A percentile compares a stretch with the other conserved stretches of the same genome.
These are phyloP conservation scores for Phytophthora meadii DNA, from an alignment of 352 stramenopile genomes.

Conservation along the genomic window DNA sequence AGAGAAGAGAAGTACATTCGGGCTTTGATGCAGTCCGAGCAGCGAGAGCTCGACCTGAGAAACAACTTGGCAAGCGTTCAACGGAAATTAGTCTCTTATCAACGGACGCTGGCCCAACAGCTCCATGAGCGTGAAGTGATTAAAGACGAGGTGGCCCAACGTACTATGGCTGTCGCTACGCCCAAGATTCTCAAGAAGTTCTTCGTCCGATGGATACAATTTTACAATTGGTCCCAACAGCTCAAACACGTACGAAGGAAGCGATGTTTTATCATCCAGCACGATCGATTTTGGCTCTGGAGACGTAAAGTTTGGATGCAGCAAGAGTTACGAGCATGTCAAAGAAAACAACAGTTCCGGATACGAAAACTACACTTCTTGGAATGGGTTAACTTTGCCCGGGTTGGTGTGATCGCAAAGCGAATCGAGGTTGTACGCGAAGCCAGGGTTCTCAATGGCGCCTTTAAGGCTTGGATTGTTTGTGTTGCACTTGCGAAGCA, in stretches of 20 bases:
- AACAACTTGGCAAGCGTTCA: slow-evolving; percentile 55
- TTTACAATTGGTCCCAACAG: slow-evolving; percentile 58
- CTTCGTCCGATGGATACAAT: slow-evolving; percentile 68
- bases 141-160: slow-evolving; percentile 58
- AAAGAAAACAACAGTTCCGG: slow-evolving; percentile 29
- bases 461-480: slow-evolving; percentile 53
- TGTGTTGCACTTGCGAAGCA: slow-evolving; percentile 20
- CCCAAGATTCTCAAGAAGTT: slow-evolving; percentile 65
- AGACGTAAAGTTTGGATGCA: slow-evolving; percentile 56
- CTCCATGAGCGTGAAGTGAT: slow-evolving; percentile 56
- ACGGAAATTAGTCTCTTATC: slow-evolving; percentile 52
- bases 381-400: slow-evolving; percentile 67
- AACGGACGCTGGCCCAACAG: slow-evolving; percentile 49
- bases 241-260: slow-evolving; percentile 52
- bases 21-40: slow-evolving; percentile 80
- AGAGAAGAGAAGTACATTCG: slow-evolving; percentile 80
- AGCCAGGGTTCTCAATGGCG: slow-evolving; percentile 22
- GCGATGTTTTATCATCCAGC: slow-evolving; percentile 55
- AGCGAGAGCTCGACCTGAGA: slow-evolving; percentile 72
- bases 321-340: slow-evolving; percentile 47
- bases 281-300: slow-evolving; percentile 76
- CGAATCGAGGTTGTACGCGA: slow-evolving; percentile 42
- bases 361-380: slow-evolving; percentile 42
- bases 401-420: slow-evolving; percentile 57
- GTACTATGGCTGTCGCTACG: slow-evolving; percentile 46